phyloP scores from a whole-genome alignment of 306 rosid genomes.

The Biancaea sappan region DNA sequence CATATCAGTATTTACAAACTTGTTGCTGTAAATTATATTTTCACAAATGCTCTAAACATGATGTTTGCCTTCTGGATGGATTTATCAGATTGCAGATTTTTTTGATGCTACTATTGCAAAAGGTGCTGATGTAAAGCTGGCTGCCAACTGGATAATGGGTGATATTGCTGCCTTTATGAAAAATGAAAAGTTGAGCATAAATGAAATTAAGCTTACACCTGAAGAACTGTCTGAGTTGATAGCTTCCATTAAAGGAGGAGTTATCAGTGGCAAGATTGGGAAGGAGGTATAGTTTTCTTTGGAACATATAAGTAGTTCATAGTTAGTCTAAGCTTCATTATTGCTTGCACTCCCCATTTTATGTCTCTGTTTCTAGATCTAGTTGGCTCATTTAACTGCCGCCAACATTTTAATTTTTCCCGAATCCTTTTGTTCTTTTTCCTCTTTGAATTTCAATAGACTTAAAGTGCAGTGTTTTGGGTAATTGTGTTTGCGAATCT shows the following conservation, averaged over 20 bases:
- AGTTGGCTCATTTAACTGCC: background rate
- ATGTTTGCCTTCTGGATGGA: constrained; percentile 33
- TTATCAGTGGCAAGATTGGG: constrained; percentile 92
- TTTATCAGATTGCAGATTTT: constrained; percentile 73
- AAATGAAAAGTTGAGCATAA: constrained; percentile 78
- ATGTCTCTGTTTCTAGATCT: background rate
- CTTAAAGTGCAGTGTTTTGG: background rate
- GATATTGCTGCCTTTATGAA: constrained; percentile 91
- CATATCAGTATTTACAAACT: constrained; percentile 7
- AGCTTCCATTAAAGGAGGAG: constrained; percentile 76
- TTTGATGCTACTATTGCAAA: constrained; percentile 79
- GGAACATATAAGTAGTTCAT: constrained; percentile 4
- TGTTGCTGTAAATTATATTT: constrained; percentile 22
- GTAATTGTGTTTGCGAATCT: constrained; percentile 10
- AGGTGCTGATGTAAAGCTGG: constrained; percentile 87
- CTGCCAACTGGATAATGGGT: constrained; percentile 95
- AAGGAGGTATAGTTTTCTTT: constrained; percentile 68
- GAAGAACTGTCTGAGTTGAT: constrained; percentile 83
- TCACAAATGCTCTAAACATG: constrained; percentile 29
- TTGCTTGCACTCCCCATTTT: background rate
- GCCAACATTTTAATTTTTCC: background rate
- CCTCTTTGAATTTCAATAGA: background rate
- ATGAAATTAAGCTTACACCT: constrained; percentile 77
- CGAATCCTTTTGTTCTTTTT: background rate
- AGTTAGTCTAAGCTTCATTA: constrained; percentile 9